phyloP scores from a whole-genome alignment of 768 basidiomycete genomes.

The Kwoniella bestiolae region DNA sequence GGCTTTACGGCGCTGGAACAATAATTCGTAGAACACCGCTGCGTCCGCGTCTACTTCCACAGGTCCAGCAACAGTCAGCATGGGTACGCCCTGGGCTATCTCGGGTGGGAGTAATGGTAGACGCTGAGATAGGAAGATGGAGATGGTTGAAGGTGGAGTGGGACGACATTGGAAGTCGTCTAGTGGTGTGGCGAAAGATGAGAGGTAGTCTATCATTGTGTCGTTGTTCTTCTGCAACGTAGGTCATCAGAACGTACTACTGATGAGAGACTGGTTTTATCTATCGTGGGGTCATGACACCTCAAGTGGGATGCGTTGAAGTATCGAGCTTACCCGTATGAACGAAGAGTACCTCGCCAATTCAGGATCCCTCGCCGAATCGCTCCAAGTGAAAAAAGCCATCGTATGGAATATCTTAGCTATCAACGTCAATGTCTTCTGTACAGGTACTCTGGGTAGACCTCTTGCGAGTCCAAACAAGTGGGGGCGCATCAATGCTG shows the following conservation, averaged over 20 bases:
- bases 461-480: constrained; percentile 31
- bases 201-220: constrained; percentile 31
- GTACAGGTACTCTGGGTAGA: constrained; percentile 18
- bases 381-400: constrained; percentile 29
- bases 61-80: constrained; percentile 21
- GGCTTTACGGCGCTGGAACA: constrained; percentile 18
- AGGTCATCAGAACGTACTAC: too few species aligned
- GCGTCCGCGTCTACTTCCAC: constrained; percentile 24
- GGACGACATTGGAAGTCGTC: constrained; percentile 8
- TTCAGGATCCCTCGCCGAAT: constrained; percentile 22
- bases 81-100: constrained; percentile 12
- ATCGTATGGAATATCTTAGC: constrained; percentile 35
- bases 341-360: constrained; percentile 16
- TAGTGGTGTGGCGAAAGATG: constrained; percentile 15
- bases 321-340: constrained; percentile 18
- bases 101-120: not conserved
- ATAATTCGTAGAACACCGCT: constrained; percentile 20
- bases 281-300: too few species aligned
- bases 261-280: too few species aligned
- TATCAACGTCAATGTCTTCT: constrained; percentile 27
- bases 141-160: constrained; percentile 8
- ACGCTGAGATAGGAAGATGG: constrained; percentile 10
- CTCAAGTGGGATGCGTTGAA: too few species aligned
- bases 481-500: constrained; percentile 37
- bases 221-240: constrained; percentile 13